Base-by-base conservation (phyloP, 306 rosid genomes). In the Nissolia schottii region DNA sequence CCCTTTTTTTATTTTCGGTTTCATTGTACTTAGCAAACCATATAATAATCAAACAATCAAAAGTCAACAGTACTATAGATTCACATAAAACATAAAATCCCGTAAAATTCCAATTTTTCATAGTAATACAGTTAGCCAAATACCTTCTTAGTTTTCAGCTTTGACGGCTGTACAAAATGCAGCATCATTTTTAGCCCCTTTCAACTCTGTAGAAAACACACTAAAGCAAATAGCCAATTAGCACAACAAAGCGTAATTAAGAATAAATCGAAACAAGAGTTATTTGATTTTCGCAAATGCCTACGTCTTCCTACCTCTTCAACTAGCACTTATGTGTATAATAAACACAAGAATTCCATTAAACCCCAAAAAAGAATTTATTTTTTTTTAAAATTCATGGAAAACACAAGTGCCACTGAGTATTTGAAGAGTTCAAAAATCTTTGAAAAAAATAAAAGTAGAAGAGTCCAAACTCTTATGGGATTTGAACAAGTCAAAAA, bases 61-160 rank as follows among this genome's bases (percentile, higher is more conserved):
- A n/a, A 22, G n/a, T 64, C 29, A 63, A 18, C 8, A 34, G 1
- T 65, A 25, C 22, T 15, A n/a, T n/a, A n/a, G 15, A 72, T n/a
- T n/a, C 28, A 1, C 18, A 64, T 24, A 64, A 65, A 25, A 8
- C 20, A n/a, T n/a, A 56, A 24, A 59, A 75, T 20, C 32, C 0
- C 6, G n/a, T 2, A 37, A 67, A 54, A 61, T 23, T 14, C 15
- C 24, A 48, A 22, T 9, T 7, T 54, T 19, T 11, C 3, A 41
- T 1, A 11, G 24, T 8, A 45, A 5, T 29, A 3, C 46, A 2
- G 24, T 7, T 9, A 24, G 31, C n/a, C 49, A 31, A 56, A 13
- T 75, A 89, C 96, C 97, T 80, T 79, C 71, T 81, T 91, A 18
- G 97, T 91, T 80, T 72, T 91, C 37, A 87, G 83, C 77, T 89